Conservation (phyloP, 2,329 filamentous ascomycete species). For the Huntiella bhutanensis region DNA sequence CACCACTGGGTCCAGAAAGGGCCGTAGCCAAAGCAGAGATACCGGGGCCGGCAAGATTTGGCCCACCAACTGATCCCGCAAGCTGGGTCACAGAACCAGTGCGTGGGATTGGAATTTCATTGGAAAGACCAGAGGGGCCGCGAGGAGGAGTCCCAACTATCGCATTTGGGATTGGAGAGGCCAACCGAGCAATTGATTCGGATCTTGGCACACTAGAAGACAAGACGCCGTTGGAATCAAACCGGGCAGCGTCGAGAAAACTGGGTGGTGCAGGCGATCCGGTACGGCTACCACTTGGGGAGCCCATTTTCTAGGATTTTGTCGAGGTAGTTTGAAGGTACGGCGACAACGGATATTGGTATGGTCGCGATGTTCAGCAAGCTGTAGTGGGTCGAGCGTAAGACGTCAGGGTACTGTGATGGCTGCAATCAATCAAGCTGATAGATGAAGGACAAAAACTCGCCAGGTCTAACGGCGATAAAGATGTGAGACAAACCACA, state of each 20-base stretch:
- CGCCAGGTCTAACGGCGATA: too few relatives aligned
- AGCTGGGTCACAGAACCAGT: constrained; percentile 25
- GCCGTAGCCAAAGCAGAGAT: constrained; percentile 77
- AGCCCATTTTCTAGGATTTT: constrained; percentile 5
- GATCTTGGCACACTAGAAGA: constrained; percentile 9
- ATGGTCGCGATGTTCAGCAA: too few relatives aligned
- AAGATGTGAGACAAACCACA: too few relatives aligned
- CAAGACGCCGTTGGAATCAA: constrained; percentile 4
- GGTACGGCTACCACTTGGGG: constrained; percentile 4
- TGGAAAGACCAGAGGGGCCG: constrained; percentile 21
- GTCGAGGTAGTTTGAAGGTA: background rate
- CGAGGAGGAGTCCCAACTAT: constrained; percentile 25
- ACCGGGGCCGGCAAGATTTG: constrained; percentile 54
- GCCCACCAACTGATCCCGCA: constrained; percentile 34
- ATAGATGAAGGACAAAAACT: too few relatives aligned
- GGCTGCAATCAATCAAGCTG: too few relatives aligned
- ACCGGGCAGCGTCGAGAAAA: background rate
- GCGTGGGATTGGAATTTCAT: constrained; percentile 13
- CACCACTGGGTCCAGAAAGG: constrained; percentile 55
- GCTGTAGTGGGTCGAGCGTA: too few relatives aligned
- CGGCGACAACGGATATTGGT: background rate
- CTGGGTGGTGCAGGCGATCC: constrained; percentile 3
- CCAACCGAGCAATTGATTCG: constrained; percentile 31
- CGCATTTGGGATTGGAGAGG: constrained; percentile 33
- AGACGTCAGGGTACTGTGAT: too few relatives aligned